A percentile compares a stretch with the other conserved stretches of the same genome.
Evolutionary conservation across 176 grass and related monocot species (phyloP).

Genomic region (Oryza meridionalis): DNA sequence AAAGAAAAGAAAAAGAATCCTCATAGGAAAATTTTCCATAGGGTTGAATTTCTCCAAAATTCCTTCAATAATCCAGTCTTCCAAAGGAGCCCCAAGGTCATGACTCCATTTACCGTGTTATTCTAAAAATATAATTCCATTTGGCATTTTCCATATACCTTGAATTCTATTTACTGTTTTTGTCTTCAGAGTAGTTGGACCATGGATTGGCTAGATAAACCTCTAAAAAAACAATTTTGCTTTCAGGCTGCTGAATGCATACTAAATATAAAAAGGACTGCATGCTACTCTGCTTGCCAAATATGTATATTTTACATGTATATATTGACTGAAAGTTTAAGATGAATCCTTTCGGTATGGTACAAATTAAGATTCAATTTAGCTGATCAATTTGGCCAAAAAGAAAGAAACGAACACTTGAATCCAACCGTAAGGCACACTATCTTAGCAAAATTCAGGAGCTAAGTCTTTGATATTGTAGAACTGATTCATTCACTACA

Average conservation of each 20-base stretch:
- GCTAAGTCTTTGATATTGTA: not conserved
- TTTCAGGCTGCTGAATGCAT: not conserved
- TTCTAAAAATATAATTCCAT: not conserved
- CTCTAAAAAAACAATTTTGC: not conserved
- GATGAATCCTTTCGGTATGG: not conserved
- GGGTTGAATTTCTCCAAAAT: too few relatives aligned
- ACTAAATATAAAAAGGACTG: not conserved
- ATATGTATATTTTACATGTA: not conserved
- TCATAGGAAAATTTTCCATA: too few relatives aligned
- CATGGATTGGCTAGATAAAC: not conserved
- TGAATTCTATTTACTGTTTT: not conserved
- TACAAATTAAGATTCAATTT: not conserved
- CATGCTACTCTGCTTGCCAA: not conserved
- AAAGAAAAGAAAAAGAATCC: too few relatives aligned
- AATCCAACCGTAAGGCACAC: conserved; percentile 6
- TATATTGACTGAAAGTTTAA: not conserved
- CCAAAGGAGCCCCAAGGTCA: too few relatives aligned
- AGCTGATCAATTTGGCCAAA: not conserved
- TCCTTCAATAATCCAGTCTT: too few relatives aligned
- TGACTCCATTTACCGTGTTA: not conserved
- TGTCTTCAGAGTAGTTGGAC: not conserved
- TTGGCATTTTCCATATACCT: not conserved
- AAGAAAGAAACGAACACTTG: not conserved
- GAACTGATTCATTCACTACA: not conserved
- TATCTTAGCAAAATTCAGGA: not conserved